Percentiles rank a stretch among this genome's conserved stretches.
phyloP scores from a whole-genome alignment of 441 rosid genomes.

The Flueggea neowawraea region DNA sequence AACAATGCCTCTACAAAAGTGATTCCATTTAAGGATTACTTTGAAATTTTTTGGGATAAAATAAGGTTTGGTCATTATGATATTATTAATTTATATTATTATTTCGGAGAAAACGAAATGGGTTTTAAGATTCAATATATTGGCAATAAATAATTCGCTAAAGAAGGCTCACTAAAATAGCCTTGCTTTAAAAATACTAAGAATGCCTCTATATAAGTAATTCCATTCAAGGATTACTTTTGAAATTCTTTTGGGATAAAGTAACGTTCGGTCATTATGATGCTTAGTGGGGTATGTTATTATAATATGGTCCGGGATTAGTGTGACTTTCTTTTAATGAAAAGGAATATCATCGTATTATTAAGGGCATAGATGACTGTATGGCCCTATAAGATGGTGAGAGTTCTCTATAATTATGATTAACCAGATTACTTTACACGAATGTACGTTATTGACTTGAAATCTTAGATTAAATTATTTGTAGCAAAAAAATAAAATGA shows the following conservation, averaged over 20 bases:
- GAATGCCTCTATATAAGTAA: neutral
- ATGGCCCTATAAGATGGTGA: too few species aligned
- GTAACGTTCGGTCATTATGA: slow-evolving; percentile 32
- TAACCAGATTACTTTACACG: too few species aligned
- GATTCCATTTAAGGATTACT: slow-evolving; percentile 4
- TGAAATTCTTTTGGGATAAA: slow-evolving; percentile 22
- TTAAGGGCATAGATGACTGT: slow-evolving; percentile 13
- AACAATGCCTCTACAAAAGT: neutral
- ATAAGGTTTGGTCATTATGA: slow-evolving; percentile 31
- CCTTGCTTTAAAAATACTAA: neutral
- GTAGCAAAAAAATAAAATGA: too few species aligned
- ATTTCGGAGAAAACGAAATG: too few species aligned
- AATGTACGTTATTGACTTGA: too few species aligned
- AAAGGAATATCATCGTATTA: slow-evolving; percentile 19
- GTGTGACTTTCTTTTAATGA: slow-evolving; percentile 4
- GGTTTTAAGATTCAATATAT: too few species aligned
- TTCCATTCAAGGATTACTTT: slow-evolving; percentile 5
- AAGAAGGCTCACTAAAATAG: too few species aligned
- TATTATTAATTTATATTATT: neutral
- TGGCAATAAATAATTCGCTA: too few species aligned
- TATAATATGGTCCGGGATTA: slow-evolving; percentile 12
- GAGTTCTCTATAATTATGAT: too few species aligned
- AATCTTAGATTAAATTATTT: too few species aligned
- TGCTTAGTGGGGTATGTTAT: slow-evolving; percentile 24
- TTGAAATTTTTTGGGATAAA: slow-evolving; percentile 21